Evolutionary conservation across 768 basidiomycete genomes (phyloP), one percentile per base, ranked within the genome.

Genomic region (Hericium rajendrae): DNA sequence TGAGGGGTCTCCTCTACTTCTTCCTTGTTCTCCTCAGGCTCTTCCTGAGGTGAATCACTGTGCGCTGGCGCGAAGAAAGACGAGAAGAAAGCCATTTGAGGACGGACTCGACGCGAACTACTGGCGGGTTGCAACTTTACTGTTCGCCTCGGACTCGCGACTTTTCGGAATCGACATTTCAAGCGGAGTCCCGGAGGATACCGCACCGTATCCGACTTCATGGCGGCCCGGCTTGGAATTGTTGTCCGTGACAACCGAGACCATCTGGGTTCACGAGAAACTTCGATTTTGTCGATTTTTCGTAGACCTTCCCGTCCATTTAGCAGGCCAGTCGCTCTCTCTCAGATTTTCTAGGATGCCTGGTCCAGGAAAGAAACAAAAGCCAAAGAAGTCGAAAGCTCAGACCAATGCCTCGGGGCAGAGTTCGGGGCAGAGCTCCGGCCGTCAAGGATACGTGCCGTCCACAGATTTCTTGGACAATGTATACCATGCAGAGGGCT

Each of bases 401-500:
- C n/a, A 46, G 16, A 2, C 16, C 4, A 18, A n/a, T 20, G 43
- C 20, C 18, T 18, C n/a, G 11, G 16, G 43, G 8, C 43, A n/a
- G 9, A 32, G 32, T 9, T 32, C 9, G 32, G 32, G 9, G 32
- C 32, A 32, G 32, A 32, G 32, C 8, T 46, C 43, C n/a, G 12
- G n/a, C 43, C 37, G 32, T n/a, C 22, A 43, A 5, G 43, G 18
- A 4, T 56, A 48, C 43, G 18, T 40, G 15, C 46, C 43, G 6
- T 40, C 55, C 32, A 13, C 28, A 8, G 40, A 49, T 3, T 65
- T 74, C 58, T 65, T 77, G 18, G 69, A 70, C 18, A 74, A 78
- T 50, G 74, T 83, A 53, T 76, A 78, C 57, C 68, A 74, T 50
- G 71, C 78, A 2, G 74, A 74, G 13, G 74, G 73, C 9, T 85